Percentiles rank a stretch among this genome's conserved stretches.
These are phyloP conservation scores for Amanita brunnescens DNA, from an alignment of 768 basidiomycete genomes.

Conservation along the genomic window DNA sequence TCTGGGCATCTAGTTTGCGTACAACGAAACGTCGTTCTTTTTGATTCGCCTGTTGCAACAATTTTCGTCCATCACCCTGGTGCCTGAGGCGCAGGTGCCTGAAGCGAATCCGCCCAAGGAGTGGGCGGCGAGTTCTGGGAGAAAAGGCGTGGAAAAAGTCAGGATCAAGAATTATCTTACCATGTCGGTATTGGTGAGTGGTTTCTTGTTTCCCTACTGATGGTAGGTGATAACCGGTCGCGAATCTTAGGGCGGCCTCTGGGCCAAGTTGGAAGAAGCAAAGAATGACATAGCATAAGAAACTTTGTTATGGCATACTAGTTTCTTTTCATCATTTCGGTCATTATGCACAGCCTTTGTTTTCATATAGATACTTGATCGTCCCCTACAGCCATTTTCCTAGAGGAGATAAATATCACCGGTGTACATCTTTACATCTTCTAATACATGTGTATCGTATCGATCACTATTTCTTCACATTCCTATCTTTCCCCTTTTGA, in stretches of 20 bases:
- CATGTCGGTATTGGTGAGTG: constrained; percentile 33
- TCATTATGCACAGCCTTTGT: too few species aligned
- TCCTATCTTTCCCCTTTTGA: constrained; percentile 29
- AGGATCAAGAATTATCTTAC: constrained; percentile 31
- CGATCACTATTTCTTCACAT: constrained; percentile 21
- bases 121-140: constrained; percentile 16
- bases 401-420: too few species aligned
- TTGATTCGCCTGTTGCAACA: constrained; percentile 43
- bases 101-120: constrained; percentile 22
- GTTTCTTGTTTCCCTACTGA: neutral
- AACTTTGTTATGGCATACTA: too few species aligned
- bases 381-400: too few species aligned
- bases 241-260: constrained; percentile 35
- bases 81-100: constrained; percentile 24
- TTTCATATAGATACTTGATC: too few species aligned
- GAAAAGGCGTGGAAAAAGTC: constrained; percentile 33
- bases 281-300: neutral
- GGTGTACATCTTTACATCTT: neutral
- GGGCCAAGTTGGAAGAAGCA: constrained; percentile 26
- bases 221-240: neutral
- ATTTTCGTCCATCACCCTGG: constrained; percentile 34
- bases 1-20: constrained; percentile 34
- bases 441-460: neutral
- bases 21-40: constrained; percentile 47
- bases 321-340: too few species aligned